Evolutionary conservation across 192 early-diverging fungal genomes (phyloP).

Genomic region (Backusella parvicylindrica): DNA sequence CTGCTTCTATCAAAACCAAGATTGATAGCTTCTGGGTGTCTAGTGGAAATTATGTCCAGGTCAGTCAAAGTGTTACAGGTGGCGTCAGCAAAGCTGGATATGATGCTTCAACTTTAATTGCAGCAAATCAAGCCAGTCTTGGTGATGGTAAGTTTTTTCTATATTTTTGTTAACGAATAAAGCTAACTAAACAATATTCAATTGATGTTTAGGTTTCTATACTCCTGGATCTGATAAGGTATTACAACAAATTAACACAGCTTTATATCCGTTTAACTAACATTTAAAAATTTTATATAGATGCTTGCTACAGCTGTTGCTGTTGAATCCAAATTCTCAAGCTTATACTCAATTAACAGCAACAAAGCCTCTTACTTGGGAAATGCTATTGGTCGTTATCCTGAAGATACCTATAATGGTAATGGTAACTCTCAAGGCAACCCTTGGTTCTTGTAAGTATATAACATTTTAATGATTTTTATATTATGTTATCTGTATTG

Average conservation of each 20-base stretch:
- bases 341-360: constrained; percentile 46
- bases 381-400: constrained; percentile 68
- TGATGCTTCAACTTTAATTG: constrained; percentile 60
- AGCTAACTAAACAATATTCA: neutral
- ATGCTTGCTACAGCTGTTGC: constrained; percentile 26
- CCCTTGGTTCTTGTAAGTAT: constrained; percentile 63
- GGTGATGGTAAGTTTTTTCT: constrained; percentile 11
- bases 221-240: constrained; percentile 23
- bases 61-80: constrained; percentile 33
- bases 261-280: neutral
- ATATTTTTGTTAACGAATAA: neutral
- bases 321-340: constrained; percentile 22
- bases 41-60: constrained; percentile 24
- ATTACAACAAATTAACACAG: neutral
- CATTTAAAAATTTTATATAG: neutral
- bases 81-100: constrained; percentile 45
- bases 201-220: constrained; percentile 6
- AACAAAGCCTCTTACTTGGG: constrained; percentile 16
- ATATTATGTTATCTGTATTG: too few species aligned
- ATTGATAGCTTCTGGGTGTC: constrained; percentile 45
- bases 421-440: constrained; percentile 54
- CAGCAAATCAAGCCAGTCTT: constrained; percentile 27
- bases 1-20: neutral
- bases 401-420: constrained; percentile 75
- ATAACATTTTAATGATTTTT: constrained; percentile 40